A percentile compares a stretch with the other conserved stretches of the same genome.
Conservation (phyloP, 176 grass and related monocot species). For the Triticum urartu region DNA sequence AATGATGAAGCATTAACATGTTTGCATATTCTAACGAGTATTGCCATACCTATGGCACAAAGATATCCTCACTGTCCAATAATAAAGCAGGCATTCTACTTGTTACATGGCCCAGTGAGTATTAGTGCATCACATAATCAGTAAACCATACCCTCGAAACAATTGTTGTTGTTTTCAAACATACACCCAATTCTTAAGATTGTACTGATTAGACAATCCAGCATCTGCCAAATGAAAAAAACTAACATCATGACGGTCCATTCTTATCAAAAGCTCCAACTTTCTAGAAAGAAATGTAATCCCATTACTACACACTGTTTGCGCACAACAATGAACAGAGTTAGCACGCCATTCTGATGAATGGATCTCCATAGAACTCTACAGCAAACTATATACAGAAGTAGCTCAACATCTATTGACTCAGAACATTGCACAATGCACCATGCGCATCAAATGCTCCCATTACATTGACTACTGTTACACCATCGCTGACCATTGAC, state of each 20-base stretch:
- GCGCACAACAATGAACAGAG: background rate
- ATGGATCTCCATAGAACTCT: background rate
- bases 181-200: background rate
- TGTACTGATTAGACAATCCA: background rate
- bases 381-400: background rate
- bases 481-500: background rate
- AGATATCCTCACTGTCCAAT: background rate
- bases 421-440: background rate
- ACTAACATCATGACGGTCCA: background rate
- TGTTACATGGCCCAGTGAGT: background rate
- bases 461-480: background rate
- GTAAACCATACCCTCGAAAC: background rate
- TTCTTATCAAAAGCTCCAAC: slow-evolving; percentile 2
- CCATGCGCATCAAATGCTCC: background rate
- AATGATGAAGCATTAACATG: background rate
- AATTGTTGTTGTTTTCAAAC: background rate
- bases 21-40: background rate
- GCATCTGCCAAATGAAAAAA: background rate
- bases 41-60: background rate
- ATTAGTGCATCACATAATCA: background rate
- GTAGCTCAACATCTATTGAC: background rate
- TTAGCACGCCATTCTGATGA: background rate
- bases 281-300: background rate
- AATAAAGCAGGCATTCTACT: background rate
- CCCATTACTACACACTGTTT: background rate